A percentile compares a stretch with the other conserved stretches of the same genome.
These are phyloP conservation scores for Chaetomium cochliodes DNA, from an alignment of 495 filamentous ascomycete species.

Conservation along the genomic window DNA sequence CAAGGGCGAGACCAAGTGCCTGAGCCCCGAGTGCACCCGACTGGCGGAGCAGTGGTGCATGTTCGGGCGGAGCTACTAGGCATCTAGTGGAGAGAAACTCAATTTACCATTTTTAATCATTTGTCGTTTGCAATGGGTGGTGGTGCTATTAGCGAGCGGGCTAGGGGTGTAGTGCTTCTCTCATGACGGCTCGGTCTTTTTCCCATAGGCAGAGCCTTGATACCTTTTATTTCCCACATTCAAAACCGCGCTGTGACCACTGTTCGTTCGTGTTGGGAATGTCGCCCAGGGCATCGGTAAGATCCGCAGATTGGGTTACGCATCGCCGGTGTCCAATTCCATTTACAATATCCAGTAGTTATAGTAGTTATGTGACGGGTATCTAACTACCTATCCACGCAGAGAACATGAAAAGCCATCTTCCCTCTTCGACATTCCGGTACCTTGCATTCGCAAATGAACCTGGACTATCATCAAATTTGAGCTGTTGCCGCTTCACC, in stretches of 20 bases:
- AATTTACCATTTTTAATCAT: neutral
- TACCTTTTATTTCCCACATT: constrained; percentile 10
- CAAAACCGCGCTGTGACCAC: neutral
- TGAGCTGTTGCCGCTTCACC: constrained; percentile 1
- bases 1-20: constrained; percentile 80
- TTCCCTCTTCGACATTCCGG: neutral
- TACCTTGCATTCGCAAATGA: neutral
- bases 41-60: constrained; percentile 78
- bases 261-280: neutral
- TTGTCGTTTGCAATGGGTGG: constrained; percentile 5
- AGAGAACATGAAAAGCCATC: no score
- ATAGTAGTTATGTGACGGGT: neutral
- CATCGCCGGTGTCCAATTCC: no score
- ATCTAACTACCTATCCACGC: neutral
- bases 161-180: neutral
- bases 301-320: no score
- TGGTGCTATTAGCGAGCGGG: constrained; percentile 6
- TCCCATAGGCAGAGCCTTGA: constrained; percentile 6
- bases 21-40: constrained; percentile 76
- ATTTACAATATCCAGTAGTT: neutral
- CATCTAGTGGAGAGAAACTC: neutral
- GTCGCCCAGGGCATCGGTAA: neutral
- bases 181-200: neutral
- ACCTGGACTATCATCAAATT: neutral
- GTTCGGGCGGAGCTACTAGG: constrained; percentile 71